Base-by-base conservation (phyloP, 805 yeast species). In the Candida sanyiensis region DNA sequence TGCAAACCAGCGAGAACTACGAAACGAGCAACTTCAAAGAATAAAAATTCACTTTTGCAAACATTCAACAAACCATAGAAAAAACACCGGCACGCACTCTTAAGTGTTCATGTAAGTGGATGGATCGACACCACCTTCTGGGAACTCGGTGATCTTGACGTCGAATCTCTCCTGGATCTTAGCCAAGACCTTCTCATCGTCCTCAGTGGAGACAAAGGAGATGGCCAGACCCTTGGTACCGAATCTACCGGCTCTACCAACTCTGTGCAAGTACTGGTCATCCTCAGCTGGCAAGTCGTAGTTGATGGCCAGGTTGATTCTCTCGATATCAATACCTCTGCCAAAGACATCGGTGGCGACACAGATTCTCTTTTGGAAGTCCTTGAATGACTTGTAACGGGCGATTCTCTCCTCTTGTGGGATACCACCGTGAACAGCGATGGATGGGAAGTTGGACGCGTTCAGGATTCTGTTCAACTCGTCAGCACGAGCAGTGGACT, bases 241-340 rank as follows among this genome's bases (percentile, higher is more conserved):
- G 58, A 90, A 90, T 77, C 98, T 89, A 70, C 98, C 98, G 52
- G 98, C 98, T 79, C 98, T 88, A 61, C 98, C 98, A 48, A 90
- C 98, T 73, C 98, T 87, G 73, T 90, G 98, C 63, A 90, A 77
- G 69, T 93, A 90, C 68, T 93, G 97, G 67, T 90, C 97, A 49
- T 97, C 96, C 70, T 89, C 97, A 50, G 67, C 72, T 54, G 98
- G 96, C 72, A 90, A 71, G 68, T 90, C 98, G 67, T 90, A 90
- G 74, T 90, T 93, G 73, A 90, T 88, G 46, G 98, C 98, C 64
- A 90, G 70, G 70, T 90, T 90, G 69, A 90, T 90, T 72, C 98
- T 87, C 75, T 90, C 98, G 53, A 90, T 90, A 77, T 90, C 98
- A 58, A 90, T 93, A 73, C 98, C 98, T 76, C 98, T 88, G 61